Evolutionary conservation across 2,329 filamentous ascomycete genomes (phyloP).

Genomic region (Claviceps digitariae): DNA sequence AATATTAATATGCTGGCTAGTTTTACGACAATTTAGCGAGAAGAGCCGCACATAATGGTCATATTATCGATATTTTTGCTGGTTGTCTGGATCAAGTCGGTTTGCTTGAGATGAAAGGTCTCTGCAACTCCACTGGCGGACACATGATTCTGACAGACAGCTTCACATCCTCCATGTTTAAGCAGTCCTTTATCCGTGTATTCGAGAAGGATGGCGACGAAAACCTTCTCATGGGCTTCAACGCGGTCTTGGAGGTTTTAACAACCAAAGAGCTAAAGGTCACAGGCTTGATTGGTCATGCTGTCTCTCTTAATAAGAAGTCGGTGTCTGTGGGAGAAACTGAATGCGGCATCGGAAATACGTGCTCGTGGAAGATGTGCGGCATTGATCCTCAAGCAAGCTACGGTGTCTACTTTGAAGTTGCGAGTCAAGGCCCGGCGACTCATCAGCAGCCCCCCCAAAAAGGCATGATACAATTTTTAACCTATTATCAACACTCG

Average conservation of each 20-base stretch:
- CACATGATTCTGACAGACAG: slow-evolving; percentile 98
- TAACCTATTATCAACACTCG: slow-evolving; percentile 97
- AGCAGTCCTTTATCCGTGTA: slow-evolving; percentile 91
- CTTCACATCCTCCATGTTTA: slow-evolving; percentile 98
- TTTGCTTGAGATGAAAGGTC: slow-evolving; percentile 92
- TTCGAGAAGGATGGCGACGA: slow-evolving; percentile 96
- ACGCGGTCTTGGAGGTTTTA: slow-evolving; percentile 85
- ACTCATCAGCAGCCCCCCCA: slow-evolving; percentile 76
- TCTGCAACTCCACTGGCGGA: slow-evolving; percentile 90
- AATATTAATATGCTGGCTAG: slow-evolving; percentile 24
- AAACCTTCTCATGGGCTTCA: slow-evolving; percentile 95
- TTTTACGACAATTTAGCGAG: slow-evolving; percentile 95
- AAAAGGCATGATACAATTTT: slow-evolving; percentile 93
- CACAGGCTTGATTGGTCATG: slow-evolving; percentile 91
- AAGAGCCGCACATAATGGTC: slow-evolving; percentile 87
- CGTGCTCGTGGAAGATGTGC: slow-evolving; percentile 99
- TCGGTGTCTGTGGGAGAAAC: slow-evolving; percentile 94
- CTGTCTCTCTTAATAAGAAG: slow-evolving; percentile 95
- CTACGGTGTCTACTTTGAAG: slow-evolving; percentile 96
- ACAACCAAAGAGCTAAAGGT: slow-evolving; percentile 98
- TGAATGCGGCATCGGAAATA: slow-evolving; percentile 96
- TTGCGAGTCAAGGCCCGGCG: slow-evolving; percentile 83
- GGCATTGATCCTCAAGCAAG: slow-evolving; percentile 88
- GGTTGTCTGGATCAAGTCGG: slow-evolving; percentile 96
- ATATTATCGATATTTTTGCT: slow-evolving; percentile 95